phyloP scores from a whole-genome alignment of 148 eudicot genomes.

The Polygonum maritimum region DNA sequence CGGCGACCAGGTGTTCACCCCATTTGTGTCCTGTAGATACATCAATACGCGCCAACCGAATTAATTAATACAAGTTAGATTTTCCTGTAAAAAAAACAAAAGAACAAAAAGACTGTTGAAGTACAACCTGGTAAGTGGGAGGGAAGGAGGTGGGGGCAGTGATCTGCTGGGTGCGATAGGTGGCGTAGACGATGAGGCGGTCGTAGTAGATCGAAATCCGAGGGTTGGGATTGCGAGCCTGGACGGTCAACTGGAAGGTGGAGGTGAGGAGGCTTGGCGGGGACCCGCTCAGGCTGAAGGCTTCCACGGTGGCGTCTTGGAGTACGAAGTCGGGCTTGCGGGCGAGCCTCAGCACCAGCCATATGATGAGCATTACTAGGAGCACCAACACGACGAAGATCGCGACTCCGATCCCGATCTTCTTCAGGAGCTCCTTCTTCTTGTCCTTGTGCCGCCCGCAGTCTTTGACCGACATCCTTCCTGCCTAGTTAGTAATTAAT shows the following conservation, averaged over 20 bases:
- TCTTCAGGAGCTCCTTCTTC: constrained; percentile 18
- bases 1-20: constrained; percentile 58
- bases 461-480: constrained; percentile 28
- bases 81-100: background rate
- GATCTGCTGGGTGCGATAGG: constrained; percentile 57
- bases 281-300: constrained; percentile 39
- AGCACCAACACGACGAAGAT: constrained; percentile 23
- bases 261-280: constrained; percentile 40
- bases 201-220: constrained; percentile 39
- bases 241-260: constrained; percentile 29
- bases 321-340: constrained; percentile 46
- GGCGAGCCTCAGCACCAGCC: constrained; percentile 50
- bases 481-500: background rate
- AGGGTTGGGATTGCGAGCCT: constrained; percentile 33
- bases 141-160: constrained; percentile 52
- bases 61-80: background rate
- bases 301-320: constrained; percentile 62
- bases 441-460: constrained; percentile 50
- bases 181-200: constrained; percentile 31
- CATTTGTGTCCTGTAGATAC: constrained; percentile 36
- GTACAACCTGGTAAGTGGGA: constrained; percentile 25
- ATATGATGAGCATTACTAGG: constrained; percentile 35
- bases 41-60: background rate
- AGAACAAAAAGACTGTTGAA: background rate
- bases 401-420: constrained; percentile 19